Conservation (phyloP, 495 filamentous ascomycete species). For the Pyronema domesticum region DNA sequence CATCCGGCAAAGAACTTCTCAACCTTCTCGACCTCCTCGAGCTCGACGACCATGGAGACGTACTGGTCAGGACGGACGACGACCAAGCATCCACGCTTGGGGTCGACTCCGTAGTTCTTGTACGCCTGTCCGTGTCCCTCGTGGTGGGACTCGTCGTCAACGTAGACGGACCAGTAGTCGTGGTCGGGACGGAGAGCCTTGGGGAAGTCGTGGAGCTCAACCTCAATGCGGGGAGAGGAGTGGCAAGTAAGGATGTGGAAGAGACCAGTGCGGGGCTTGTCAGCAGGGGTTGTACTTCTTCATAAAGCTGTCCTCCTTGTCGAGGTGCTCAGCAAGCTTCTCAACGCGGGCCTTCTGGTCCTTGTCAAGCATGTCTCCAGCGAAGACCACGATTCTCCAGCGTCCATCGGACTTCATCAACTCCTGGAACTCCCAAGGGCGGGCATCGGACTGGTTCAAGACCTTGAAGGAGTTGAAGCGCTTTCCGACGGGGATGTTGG, state of each 20-base stretch:
- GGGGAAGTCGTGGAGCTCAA: conserved; percentile 35
- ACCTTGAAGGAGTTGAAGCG: conserved; percentile 40
- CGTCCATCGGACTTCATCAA: conserved; percentile 36
- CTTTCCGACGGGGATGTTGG: conserved; percentile 36
- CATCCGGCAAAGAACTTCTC: conserved; percentile 30
- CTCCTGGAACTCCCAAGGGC: conserved; percentile 35
- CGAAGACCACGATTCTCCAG: conserved; percentile 46
- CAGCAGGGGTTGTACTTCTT: conserved; percentile 25
- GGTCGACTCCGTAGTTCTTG: conserved; percentile 39
- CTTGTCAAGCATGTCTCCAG: conserved; percentile 30
- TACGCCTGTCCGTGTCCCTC: conserved; percentile 48
- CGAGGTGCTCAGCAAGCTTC: conserved; percentile 29
- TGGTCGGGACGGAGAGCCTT: conserved; percentile 28
- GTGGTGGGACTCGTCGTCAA: conserved; percentile 51
- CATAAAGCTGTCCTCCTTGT: conserved; percentile 40
- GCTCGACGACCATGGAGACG: conserved; percentile 26
- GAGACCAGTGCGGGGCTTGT: neutral
- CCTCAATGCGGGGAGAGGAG: conserved; percentile 26
- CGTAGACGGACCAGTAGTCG: conserved; percentile 36
- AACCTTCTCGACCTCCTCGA: conserved; percentile 26
- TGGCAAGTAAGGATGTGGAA: conserved; percentile 36
- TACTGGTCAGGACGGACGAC: conserved; percentile 53
- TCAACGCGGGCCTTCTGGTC: conserved; percentile 31
- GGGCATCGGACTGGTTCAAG: conserved; percentile 39
- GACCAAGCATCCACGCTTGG: conserved; percentile 35